Percentiles rank a stretch among this genome's conserved stretches.
phyloP scores from a whole-genome alignment of 257 asterid species.

The Ballota nigra region DNA sequence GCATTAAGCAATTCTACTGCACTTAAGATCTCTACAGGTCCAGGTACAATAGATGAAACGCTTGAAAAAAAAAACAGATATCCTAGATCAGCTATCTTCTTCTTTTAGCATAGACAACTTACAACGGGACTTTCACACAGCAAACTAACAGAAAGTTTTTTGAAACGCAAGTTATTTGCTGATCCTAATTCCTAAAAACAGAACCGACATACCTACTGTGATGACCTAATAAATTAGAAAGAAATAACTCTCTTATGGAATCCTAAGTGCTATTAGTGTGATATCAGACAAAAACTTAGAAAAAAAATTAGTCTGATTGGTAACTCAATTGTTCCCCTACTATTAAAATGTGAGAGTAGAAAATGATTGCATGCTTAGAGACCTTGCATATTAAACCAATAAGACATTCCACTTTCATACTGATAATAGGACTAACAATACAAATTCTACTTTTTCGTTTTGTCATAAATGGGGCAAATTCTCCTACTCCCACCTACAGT shows the following conservation, averaged over 20 bases:
- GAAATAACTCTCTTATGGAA: background rate
- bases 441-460: background rate
- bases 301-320: background rate
- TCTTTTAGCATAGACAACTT: background rate
- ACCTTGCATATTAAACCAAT: constrained; percentile 2
- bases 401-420: background rate
- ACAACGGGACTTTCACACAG: background rate
- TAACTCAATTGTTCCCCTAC: background rate
- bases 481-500: background rate
- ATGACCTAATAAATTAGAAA: background rate
- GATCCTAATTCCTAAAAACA: background rate
- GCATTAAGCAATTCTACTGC: background rate
- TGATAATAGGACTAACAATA: background rate
- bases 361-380: background rate
- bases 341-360: background rate
- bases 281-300: background rate
- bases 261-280: background rate
- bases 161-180: background rate
- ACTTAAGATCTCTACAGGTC: background rate
- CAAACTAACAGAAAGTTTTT: background rate
- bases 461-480: background rate
- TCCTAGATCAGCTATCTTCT: no score
- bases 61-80: background rate
- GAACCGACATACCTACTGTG: background rate
- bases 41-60: background rate